A percentile compares a stretch with the other conserved stretches of the same genome.
phyloP scores from a whole-genome alignment of 1,139 yeast genomes.

The Debaryomycetaceae sp. region DNA sequence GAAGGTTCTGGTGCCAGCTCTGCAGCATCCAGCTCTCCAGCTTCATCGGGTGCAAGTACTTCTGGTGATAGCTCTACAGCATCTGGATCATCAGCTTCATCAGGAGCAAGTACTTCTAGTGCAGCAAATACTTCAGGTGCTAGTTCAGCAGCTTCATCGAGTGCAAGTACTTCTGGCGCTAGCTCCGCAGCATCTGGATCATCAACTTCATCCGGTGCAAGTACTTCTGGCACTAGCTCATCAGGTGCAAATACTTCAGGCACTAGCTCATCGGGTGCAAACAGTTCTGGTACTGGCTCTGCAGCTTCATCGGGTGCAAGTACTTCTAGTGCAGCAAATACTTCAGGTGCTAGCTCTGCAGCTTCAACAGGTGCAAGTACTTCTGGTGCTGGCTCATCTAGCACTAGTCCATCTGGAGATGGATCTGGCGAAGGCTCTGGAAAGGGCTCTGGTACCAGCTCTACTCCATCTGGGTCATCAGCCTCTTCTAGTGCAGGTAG shows the following conservation, averaged over 20 bases:
- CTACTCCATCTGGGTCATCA: neutral
- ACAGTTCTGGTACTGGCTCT: neutral
- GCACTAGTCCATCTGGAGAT: slow-evolving; percentile 5
- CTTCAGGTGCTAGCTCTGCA: neutral
- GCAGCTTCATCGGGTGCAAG: neutral
- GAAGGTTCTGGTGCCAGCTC: neutral
- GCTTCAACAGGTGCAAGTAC: slow-evolving; percentile 4
- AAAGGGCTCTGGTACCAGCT: too few relatives aligned
- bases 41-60: slow-evolving; percentile 13
- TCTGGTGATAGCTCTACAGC: slow-evolving; percentile 1
- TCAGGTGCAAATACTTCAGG: slow-evolving; percentile 7
- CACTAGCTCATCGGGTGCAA: neutral
- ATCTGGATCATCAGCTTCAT: neutral
- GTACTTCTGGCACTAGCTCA: too few relatives aligned
- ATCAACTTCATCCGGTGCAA: slow-evolving; percentile 12
- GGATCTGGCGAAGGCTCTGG: too few relatives aligned
- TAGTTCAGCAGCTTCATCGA: neutral
- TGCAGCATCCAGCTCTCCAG: neutral
- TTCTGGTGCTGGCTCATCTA: neutral
- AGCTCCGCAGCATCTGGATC: neutral
- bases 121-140: neutral
- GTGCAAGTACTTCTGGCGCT: neutral
- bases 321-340: neutral
- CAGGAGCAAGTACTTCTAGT: neutral
- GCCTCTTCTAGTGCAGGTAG: neutral